Evolutionary conservation across 306 rosid genomes (phyloP).

Genomic region (Medicago arabica): DNA sequence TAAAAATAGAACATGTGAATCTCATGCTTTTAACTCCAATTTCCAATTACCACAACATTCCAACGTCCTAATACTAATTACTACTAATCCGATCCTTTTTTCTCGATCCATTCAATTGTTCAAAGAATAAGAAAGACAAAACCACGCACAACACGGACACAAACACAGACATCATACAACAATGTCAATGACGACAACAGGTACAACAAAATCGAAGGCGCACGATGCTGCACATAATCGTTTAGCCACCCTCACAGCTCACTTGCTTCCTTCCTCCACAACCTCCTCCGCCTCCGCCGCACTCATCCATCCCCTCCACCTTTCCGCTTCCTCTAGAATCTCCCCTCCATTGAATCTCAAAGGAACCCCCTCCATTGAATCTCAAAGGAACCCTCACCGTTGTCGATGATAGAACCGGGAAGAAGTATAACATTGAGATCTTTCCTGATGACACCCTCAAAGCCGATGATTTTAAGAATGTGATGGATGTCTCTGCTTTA

Average conservation of each 20-base stretch:
- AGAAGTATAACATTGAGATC: constrained; percentile 61
- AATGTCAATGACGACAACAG: constrained; percentile 46
- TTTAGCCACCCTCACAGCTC: constrained; percentile 72
- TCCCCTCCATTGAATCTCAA: constrained; percentile 55
- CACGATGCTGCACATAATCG: constrained; percentile 61
- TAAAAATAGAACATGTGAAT: neutral
- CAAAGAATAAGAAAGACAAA: neutral
- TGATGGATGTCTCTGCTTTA: constrained; percentile 27
- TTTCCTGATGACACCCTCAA: constrained; percentile 76
- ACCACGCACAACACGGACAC: neutral
- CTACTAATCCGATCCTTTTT: constrained; percentile 6
- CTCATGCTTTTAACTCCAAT: neutral
- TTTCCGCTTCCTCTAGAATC: constrained; percentile 48
- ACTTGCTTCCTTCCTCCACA: constrained; percentile 52
- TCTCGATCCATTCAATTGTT: constrained; percentile 4
- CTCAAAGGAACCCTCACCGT: constrained; percentile 64
- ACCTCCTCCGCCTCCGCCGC: constrained; percentile 28
- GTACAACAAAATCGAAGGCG: constrained; percentile 39
- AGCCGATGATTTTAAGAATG: constrained; percentile 82
- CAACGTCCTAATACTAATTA: neutral
- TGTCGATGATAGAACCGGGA: constrained; percentile 78
- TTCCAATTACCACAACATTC: neutral
- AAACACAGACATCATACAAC: neutral
- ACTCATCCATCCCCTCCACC: constrained; percentile 37
- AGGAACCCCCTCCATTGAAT: constrained; percentile 61